A percentile compares a stretch with the other conserved stretches of the same genome.
Conservation (phyloP, 352 stramenopile species). For the Aphanomyces stellatus region DNA sequence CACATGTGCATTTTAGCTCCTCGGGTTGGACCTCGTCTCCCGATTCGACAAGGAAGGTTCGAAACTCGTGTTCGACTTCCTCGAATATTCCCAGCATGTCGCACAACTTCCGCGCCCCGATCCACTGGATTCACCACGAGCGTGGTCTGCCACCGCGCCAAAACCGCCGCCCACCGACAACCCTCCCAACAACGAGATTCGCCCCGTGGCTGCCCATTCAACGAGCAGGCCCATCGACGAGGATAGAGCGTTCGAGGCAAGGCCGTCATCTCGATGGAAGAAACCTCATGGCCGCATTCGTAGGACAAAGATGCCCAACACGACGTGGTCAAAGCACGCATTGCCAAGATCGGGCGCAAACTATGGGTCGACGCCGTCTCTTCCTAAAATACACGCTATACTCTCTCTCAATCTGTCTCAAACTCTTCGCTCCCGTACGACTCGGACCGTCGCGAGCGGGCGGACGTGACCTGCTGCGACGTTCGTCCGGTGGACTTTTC, state of each 20-base stretch:
- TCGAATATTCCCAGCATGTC: conserved; percentile 53
- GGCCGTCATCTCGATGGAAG: conserved; percentile 43
- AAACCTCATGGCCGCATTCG: background rate
- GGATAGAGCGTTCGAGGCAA: too few species aligned
- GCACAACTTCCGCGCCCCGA: conserved; percentile 30
- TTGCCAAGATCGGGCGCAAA: conserved; percentile 62
- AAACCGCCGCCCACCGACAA: background rate
- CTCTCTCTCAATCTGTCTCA: conserved; percentile 43
- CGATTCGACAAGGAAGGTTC: conserved; percentile 43
- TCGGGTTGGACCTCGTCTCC: conserved; percentile 43
- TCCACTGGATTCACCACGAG: too few species aligned
- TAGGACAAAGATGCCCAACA: background rate
- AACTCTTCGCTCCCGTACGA: conserved; percentile 51
- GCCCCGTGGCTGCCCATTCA: too few species aligned
- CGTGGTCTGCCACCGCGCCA: too few species aligned
- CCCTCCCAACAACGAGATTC: background rate
- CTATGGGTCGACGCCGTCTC: conserved; percentile 35
- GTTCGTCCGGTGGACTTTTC: background rate
- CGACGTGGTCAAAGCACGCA: conserved; percentile 40
- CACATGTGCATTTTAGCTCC: background rate
- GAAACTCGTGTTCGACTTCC: conserved; percentile 55
- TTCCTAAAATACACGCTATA: too few species aligned
- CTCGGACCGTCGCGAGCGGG: conserved; percentile 20
- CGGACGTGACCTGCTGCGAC: too few species aligned
- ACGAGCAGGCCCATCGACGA: too few species aligned